A percentile compares a stretch with the other conserved stretches of the same genome.
Conservation (phyloP, 148 eudicot genomes). For the Heliamphora exappendiculata region DNA sequence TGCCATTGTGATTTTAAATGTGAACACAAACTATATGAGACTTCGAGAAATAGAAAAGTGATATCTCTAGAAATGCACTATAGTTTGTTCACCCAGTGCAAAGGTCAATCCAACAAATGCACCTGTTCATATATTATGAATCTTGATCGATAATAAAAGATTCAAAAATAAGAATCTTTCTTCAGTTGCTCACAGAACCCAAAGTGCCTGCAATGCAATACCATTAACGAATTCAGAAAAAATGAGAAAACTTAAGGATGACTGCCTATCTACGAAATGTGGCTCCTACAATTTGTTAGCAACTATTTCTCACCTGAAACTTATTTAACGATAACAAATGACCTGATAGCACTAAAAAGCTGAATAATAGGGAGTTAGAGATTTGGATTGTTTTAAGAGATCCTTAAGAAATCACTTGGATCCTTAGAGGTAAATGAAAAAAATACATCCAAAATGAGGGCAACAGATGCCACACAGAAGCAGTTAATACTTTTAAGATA, state of each 20-base stretch:
- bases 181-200: constrained; percentile 15
- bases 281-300: constrained; percentile 10
- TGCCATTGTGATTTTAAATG: not conserved
- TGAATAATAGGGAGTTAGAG: not conserved
- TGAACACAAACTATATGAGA: not conserved
- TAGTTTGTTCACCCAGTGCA: not conserved
- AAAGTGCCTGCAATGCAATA: constrained; percentile 31
- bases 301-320: not conserved
- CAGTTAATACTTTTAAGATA: no score
- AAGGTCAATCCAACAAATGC: not conserved
- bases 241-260: constrained; percentile 5
- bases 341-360: not conserved
- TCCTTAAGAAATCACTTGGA: not conserved
- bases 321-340: not conserved
- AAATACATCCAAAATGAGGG: not conserved
- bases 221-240: constrained; percentile 16
- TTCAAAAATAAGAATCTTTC: constrained; percentile 13
- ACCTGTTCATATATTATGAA: constrained; percentile 6
- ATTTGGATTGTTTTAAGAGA: not conserved
- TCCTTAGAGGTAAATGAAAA: no score
- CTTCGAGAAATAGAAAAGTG: not conserved
- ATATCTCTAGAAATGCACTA: constrained; percentile 1
- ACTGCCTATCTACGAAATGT: not conserved
- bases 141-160: constrained; percentile 7
- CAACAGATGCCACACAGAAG: no score